These are phyloP conservation scores for Fusarium solani-melongenae DNA, from an alignment of 2,329 filamentous ascomycete species.

Conservation along the genomic window DNA sequence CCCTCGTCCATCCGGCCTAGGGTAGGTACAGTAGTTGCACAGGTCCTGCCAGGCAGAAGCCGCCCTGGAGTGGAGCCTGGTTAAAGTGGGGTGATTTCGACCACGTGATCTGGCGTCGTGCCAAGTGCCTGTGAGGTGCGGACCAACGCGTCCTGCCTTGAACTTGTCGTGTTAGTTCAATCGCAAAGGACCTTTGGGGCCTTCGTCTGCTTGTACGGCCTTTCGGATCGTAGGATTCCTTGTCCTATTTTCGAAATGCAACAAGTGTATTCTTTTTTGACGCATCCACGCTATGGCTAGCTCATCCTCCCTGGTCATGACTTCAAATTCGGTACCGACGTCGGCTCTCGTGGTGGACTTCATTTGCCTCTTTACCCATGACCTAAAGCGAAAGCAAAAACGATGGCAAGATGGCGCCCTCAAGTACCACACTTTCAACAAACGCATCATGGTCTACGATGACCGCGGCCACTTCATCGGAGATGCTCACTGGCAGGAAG, in stretches of 20 bases:
- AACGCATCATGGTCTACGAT: constrained; percentile 90
- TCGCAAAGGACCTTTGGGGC: background rate
- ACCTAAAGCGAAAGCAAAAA: constrained; percentile 87
- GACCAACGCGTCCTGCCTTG: background rate
- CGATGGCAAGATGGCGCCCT: constrained; percentile 93
- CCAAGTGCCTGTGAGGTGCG: background rate
- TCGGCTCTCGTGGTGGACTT: constrained; percentile 84
- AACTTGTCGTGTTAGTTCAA: background rate
- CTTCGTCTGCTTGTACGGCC: background rate
- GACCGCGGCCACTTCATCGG: constrained; percentile 83
- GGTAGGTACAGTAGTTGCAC: background rate
- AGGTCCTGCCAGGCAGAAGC: constrained; percentile 12
- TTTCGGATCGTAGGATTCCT: background rate
- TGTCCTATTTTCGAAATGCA: constrained; percentile 10
- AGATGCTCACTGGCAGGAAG: constrained; percentile 82
- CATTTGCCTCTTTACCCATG: constrained; percentile 87
- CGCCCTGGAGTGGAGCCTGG: background rate
- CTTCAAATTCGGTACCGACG: constrained; percentile 25
- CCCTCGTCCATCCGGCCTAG: background rate
- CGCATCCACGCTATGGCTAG: background rate
- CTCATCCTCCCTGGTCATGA: constrained; percentile 22
- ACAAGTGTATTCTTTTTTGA: background rate
- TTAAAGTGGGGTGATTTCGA: background rate
- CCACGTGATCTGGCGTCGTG: constrained; percentile 38
- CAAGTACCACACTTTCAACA: constrained; percentile 91